phyloP scores from a whole-genome alignment of 805 yeast genomes.

The Pichia scutulata region DNA sequence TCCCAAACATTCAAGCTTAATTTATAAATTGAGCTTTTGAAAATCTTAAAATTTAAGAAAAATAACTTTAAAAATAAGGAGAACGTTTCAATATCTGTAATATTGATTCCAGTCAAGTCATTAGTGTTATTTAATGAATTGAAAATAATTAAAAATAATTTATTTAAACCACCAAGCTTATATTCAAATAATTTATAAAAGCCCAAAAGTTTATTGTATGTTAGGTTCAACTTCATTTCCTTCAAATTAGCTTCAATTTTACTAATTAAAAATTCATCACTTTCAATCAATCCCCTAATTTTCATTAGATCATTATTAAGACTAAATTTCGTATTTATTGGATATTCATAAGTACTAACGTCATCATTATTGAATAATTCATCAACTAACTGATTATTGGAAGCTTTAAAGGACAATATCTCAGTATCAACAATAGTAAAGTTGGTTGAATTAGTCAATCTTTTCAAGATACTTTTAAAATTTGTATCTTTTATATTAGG shows the following conservation, averaged over 20 bases:
- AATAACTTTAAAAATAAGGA: constrained; percentile 17
- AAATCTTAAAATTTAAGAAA: constrained; percentile 15
- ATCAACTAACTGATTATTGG: background rate
- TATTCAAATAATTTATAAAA: constrained; percentile 17
- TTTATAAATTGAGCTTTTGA: constrained; percentile 14
- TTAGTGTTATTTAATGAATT: constrained; percentile 9
- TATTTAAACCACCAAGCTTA: constrained; percentile 13
- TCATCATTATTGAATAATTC: background rate
- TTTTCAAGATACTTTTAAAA: constrained; percentile 24
- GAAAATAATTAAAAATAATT: constrained; percentile 14
- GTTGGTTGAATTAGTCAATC: constrained; percentile 23
- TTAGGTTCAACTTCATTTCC: background rate
- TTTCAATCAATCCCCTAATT: background rate
- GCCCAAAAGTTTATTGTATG: background rate
- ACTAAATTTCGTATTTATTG: background rate
- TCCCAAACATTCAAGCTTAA: constrained; percentile 14
- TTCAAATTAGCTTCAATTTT: background rate
- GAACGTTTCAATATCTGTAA: constrained; percentile 7
- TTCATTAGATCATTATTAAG: background rate
- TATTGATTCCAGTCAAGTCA: constrained; percentile 1
- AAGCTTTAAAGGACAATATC: background rate
- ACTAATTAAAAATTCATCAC: background rate
- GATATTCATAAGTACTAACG: background rate
- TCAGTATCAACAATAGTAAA: background rate
- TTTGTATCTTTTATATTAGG: constrained; percentile 43